Evolutionary conservation across 73 alveolate species (phyloP), one percentile per base, ranked within the genome.

Genomic region (Blepharisma japonicum): DNA sequence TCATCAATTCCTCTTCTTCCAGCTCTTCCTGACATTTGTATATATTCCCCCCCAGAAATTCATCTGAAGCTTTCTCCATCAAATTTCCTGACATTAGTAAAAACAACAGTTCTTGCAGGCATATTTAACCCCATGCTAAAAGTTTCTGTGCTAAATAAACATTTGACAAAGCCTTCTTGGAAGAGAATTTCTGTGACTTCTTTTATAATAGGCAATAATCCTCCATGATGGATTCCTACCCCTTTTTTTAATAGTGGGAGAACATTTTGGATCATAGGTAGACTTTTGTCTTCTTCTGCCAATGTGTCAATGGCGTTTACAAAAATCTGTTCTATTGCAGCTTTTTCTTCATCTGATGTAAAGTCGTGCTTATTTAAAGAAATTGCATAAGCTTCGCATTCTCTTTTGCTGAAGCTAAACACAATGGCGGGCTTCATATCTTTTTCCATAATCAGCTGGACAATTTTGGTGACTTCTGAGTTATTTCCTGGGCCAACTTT

Each of bases 71-170:
- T 95, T 68, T 95, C 96, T 55, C 99, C 99, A 85, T 98, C 99
- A 83, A 91, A 97, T 84, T 98, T 97, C 83, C 96, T 96, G 14
- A 95, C 55, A 78, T 55, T 79, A 11, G 99, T 96, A 82, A 98
- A 98, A 39, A 98, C 99, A 45, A 98, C 99, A 47, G 99, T 97
- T 88, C 95, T 96, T 7, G 99, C 99, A 20, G 99, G 99, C 99
- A 98, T 98, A 89, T 98, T 98, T 85, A 98, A 84, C 45, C 99
- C 99, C 99, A 98, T 97, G 5, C 99, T 93, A 82, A 98, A 98
- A 23, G 99, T 98, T 87, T 98, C 99, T 4, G 99, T 98, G 9
- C 99, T 93, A 89, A 98, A 98, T 72, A 98, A 83, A 49, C 94
- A 95, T 89, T 95, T 96, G 6, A 96, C 78, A 77, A 94, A 91